phyloP scores from a whole-genome alignment of 371 early-diverging fungal genomes.

The Circinella minor region DNA sequence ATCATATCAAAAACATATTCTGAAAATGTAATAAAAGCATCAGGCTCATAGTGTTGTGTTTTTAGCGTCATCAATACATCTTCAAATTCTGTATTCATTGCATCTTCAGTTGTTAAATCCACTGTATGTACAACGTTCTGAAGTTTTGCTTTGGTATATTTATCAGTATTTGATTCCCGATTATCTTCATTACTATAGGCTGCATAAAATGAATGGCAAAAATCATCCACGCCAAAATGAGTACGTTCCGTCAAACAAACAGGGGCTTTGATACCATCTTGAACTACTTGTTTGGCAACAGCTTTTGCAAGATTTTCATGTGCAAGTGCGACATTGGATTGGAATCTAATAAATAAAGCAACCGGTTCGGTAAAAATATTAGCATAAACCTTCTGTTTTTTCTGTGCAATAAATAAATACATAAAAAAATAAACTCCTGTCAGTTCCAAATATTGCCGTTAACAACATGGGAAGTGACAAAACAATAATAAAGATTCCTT shows the following conservation, averaged over 20 bases:
- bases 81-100: slow-evolving; percentile 29
- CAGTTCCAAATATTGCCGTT: too few species aligned
- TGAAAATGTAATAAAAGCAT: slow-evolving; percentile 36
- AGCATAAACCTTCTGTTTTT: too few species aligned
- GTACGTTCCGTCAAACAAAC: slow-evolving; percentile 31
- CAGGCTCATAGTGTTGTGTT: slow-evolving; percentile 23
- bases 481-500: neutral
- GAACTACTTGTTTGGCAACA: slow-evolving; percentile 19
- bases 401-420: too few species aligned
- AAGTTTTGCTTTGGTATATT: neutral
- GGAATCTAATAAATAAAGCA: slow-evolving; percentile 2
- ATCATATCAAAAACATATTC: slow-evolving; percentile 33
- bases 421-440: too few species aligned
- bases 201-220: slow-evolving; percentile 33
- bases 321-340: slow-evolving; percentile 25
- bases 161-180: neutral
- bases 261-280: slow-evolving; percentile 20
- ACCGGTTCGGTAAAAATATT: neutral
- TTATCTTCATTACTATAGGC: neutral
- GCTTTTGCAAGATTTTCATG: slow-evolving; percentile 18
- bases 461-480: too few species aligned
- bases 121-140: slow-evolving; percentile 28
- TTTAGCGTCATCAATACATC: slow-evolving; percentile 13
- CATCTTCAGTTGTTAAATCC: slow-evolving; percentile 20
- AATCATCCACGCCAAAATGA: neutral